Percentiles rank a stretch among this genome's conserved stretches.
These are phyloP conservation scores for Aspergillus sp. DNA, from an alignment of 2,329 filamentous ascomycete species.

Conservation along the genomic window DNA sequence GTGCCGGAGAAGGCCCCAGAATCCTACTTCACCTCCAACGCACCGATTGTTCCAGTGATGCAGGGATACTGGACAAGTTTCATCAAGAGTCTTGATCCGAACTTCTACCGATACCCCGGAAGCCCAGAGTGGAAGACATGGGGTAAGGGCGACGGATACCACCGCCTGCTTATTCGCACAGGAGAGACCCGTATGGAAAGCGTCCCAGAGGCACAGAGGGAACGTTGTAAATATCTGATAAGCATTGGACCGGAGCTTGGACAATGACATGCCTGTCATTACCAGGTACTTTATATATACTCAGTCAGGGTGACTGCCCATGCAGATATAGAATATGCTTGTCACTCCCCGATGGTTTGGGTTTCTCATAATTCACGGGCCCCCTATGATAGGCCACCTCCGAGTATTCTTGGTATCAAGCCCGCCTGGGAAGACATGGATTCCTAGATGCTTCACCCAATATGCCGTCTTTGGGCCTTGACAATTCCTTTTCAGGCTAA, in stretches of 20 bases:
- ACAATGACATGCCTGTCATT: conserved; percentile 36
- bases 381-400: too few relatives aligned
- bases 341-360: too few relatives aligned
- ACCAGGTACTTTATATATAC: background rate
- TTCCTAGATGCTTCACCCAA: too few relatives aligned
- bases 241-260: conserved; percentile 49
- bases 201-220: conserved; percentile 39
- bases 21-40: conserved; percentile 60
- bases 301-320: background rate
- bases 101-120: conserved; percentile 48
- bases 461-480: too few relatives aligned
- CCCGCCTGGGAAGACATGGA: too few relatives aligned
- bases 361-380: too few relatives aligned
- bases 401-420: too few relatives aligned
- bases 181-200: conserved; percentile 48
- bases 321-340: background rate
- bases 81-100: conserved; percentile 65
- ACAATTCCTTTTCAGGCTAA: too few relatives aligned
- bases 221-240: conserved; percentile 50
- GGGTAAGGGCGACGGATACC: conserved; percentile 22
- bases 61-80: conserved; percentile 76
- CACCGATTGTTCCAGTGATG: conserved; percentile 57
- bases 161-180: conserved; percentile 46
- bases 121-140: conserved; percentile 55
- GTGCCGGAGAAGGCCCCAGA: conserved; percentile 47